phyloP scores from a whole-genome alignment of 2,329 filamentous ascomycete species.

The Sordariomycetes sp. region DNA sequence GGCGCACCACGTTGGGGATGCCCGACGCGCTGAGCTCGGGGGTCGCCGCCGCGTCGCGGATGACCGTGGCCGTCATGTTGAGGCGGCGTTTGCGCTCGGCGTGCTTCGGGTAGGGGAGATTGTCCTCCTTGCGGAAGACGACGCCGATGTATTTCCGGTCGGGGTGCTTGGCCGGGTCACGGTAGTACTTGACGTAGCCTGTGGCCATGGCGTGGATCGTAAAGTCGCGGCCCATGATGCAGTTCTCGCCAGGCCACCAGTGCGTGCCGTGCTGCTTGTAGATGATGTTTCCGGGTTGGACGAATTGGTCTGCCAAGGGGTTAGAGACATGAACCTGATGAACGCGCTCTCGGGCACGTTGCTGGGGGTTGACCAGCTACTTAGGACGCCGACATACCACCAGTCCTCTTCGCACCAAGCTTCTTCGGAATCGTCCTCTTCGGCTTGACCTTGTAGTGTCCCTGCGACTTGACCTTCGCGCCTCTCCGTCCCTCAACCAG shows the following conservation, averaged over 20 bases:
- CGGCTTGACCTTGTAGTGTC: constrained; percentile 54
- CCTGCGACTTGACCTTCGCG: constrained; percentile 53
- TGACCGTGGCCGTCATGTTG: constrained; percentile 52
- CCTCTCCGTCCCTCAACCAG: constrained; percentile 33
- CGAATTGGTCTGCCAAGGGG: constrained; percentile 63
- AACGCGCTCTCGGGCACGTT: neutral
- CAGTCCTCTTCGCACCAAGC: constrained; percentile 85
- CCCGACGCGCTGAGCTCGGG: constrained; percentile 36
- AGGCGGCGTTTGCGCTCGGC: constrained; percentile 65
- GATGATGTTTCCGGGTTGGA: constrained; percentile 93
- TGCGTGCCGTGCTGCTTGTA: constrained; percentile 91
- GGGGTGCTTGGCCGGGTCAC: constrained; percentile 71
- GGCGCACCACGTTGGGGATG: constrained; percentile 35
- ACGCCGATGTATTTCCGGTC: constrained; percentile 93
- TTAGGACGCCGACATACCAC: constrained; percentile 43
- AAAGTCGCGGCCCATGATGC: constrained; percentile 89
- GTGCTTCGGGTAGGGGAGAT: constrained; percentile 65
- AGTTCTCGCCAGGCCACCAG: constrained; percentile 95
- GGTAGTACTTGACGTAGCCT: constrained; percentile 96
- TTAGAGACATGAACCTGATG: neutral
- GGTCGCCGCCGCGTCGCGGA: constrained; percentile 22
- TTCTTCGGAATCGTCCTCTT: constrained; percentile 63
- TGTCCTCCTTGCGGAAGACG: constrained; percentile 71
- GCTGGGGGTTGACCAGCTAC: no score
- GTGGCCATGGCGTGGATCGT: constrained; percentile 80